Base-by-base conservation (phyloP, 345 rosid genomes). In the Syzygium oleosum region DNA sequence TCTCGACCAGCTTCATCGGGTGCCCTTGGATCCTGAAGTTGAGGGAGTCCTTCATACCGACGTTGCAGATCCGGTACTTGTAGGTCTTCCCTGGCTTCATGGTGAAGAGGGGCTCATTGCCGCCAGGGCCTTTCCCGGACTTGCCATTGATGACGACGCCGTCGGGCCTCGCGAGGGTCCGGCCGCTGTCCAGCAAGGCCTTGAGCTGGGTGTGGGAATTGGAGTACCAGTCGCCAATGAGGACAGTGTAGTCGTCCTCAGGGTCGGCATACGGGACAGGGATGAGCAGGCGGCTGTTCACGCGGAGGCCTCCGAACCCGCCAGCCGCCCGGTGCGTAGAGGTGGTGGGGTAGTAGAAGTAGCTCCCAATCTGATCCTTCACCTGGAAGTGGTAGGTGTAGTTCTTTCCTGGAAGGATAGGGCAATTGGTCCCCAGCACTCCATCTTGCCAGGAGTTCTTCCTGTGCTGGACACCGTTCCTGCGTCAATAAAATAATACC, bases 381-480 rank as follows among this genome's bases (percentile, higher is more conserved):
- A 95, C 96, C 89, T 96, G 99, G 94, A 95, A 96, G 34, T 89
- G 92, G 90, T 95, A 97, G 27, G 99, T 96, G 92, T 25, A 93
- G 92, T 97, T 97, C 58, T 91, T 90, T 10, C 99, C 96, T 0
- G 98, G 92, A 2, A 79, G 90, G 85, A 96, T 95, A 1, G 99
- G 98, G 90, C 98, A 97, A 56, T 92, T 93, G 31, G 98, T 96
- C 38, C 98, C 99, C 0, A 87, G 78, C 14, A 89, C 53, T 15
- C 99, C 99, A 53, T 97, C 99, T 84, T 93, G 95, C 98, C 98
- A 97, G 0, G 95, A 93, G 89, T 97, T 97, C 90, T 96, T 97
- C 90, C 98, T 94, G 61, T 96, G 98, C 85, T 97, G 99, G 68
- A 97, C 68, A 3, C 99, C 99, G 56, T 58, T 92, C 99, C 98